Evolutionary conservation across 805 yeast genomes (phyloP).

Genomic region (Yamadazyma akitaensis): DNA sequence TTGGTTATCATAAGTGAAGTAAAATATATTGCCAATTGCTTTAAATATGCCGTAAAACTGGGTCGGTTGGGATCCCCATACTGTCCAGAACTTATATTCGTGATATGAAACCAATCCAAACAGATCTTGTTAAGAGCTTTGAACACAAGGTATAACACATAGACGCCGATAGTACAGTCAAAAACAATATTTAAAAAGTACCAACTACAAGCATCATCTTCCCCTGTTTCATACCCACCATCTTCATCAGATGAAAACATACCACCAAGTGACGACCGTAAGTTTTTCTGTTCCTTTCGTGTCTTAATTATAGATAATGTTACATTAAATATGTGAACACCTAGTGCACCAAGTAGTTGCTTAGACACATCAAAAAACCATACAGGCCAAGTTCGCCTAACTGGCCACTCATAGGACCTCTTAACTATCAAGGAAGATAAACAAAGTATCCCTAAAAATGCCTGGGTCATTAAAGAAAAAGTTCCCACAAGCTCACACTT

Average conservation of each 20-base stretch:
- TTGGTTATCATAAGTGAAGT: slow-evolving; percentile 66
- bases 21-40: slow-evolving; percentile 70
- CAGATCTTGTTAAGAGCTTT: slow-evolving; percentile 41
- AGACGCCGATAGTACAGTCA: slow-evolving; percentile 94
- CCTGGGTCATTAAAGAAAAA: slow-evolving; percentile 77
- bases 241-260: slow-evolving; percentile 22
- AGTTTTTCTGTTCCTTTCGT: slow-evolving; percentile 5
- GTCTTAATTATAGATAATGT: slow-evolving; percentile 61
- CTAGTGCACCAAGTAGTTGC: slow-evolving; percentile 83
- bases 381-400: slow-evolving; percentile 77
- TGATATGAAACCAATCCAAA: slow-evolving; percentile 38
- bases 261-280: background rate
- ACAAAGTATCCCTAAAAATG: slow-evolving; percentile 71
- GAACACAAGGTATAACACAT: slow-evolving; percentile 60
- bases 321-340: slow-evolving; percentile 77
- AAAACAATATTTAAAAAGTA: slow-evolving; percentile 83
- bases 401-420: slow-evolving; percentile 74
- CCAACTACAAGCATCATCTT: slow-evolving; percentile 77
- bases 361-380: slow-evolving; percentile 91
- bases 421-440: slow-evolving; percentile 70
- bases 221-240: slow-evolving; percentile 22
- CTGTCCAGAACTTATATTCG: slow-evolving; percentile 50
- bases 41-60: slow-evolving; percentile 50
- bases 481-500: slow-evolving; percentile 67
- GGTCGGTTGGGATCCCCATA: slow-evolving; percentile 67